A percentile compares a stretch with the other conserved stretches of the same genome.
phyloP scores from a whole-genome alignment of 2,329 filamentous ascomycete species.

The Cercospora janseana region DNA sequence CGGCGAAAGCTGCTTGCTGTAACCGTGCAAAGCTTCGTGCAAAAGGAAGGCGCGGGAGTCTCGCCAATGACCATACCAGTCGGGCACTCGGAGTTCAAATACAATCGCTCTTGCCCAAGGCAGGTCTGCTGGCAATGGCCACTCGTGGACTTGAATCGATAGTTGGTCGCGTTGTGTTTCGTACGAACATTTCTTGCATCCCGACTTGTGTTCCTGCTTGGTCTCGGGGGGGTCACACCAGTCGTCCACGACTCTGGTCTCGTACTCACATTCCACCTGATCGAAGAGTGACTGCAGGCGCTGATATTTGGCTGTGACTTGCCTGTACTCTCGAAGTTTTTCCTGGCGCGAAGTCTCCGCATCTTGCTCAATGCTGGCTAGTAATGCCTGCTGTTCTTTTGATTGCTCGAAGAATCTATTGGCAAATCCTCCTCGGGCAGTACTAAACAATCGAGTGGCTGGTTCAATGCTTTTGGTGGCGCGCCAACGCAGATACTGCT shows the following conservation, averaged over 20 bases:
- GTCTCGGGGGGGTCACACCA: slow-evolving; percentile 34
- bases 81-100: slow-evolving; percentile 54
- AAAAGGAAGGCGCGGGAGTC: slow-evolving; percentile 37
- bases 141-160: slow-evolving; percentile 50
- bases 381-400: neutral
- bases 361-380: slow-evolving; percentile 1
- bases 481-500: slow-evolving; percentile 48
- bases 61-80: slow-evolving; percentile 50
- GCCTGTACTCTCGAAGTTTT: slow-evolving; percentile 38
- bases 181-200: slow-evolving; percentile 49
- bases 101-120: slow-evolving; percentile 46
- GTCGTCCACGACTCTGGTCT: slow-evolving; percentile 16
- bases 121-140: slow-evolving; percentile 46
- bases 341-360: slow-evolving; percentile 11
- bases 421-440: slow-evolving; percentile 39
- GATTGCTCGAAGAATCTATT: slow-evolving; percentile 46
- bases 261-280: slow-evolving; percentile 12
- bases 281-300: slow-evolving; percentile 30
- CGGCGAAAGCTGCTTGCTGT: neutral
- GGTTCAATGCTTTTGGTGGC: slow-evolving; percentile 7
- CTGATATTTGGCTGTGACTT: slow-evolving; percentile 41
- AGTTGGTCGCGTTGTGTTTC: slow-evolving; percentile 41
- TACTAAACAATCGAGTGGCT: neutral
- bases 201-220: slow-evolving; percentile 26
- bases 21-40: slow-evolving; percentile 21